Evolutionary conservation across 2,329 filamentous ascomycete species (phyloP).

Genomic region (Daldinia sp.): DNA sequence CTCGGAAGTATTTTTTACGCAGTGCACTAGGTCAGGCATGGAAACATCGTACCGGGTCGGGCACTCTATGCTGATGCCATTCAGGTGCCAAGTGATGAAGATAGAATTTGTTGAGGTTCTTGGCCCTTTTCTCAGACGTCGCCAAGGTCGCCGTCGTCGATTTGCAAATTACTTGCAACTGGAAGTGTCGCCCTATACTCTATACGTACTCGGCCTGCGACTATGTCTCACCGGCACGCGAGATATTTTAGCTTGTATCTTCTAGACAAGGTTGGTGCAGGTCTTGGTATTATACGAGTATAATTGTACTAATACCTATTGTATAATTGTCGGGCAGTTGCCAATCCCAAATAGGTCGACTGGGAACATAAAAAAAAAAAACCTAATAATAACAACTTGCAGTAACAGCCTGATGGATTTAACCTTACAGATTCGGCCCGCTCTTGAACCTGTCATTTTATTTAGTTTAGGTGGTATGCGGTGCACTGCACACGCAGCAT

Average conservation of each 20-base stretch:
- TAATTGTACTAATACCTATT: too few species aligned
- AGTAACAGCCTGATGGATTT: slow-evolving; percentile 30
- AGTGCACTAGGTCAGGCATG: too few species aligned
- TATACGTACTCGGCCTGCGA: slow-evolving; percentile 3
- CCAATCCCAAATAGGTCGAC: background rate
- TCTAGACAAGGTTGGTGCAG: slow-evolving; percentile 24
- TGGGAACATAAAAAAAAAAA: background rate
- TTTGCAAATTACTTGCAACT: background rate
- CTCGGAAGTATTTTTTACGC: too few species aligned
- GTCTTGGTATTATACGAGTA: slow-evolving; percentile 21
- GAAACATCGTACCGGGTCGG: too few species aligned
- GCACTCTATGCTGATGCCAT: too few species aligned
- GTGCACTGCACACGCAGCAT: background rate
- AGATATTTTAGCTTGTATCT: slow-evolving; percentile 18
- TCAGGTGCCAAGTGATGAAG: background rate
- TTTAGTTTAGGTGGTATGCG: background rate
- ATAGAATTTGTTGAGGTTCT: slow-evolving; percentile 25
- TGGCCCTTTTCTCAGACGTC: slow-evolving; percentile 9
- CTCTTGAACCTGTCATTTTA: background rate
- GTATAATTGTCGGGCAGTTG: slow-evolving; percentile 16
- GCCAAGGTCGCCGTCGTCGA: slow-evolving; percentile 3
- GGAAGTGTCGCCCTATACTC: background rate
- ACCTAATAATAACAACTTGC: slow-evolving; percentile 15
- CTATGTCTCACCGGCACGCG: slow-evolving; percentile 30
- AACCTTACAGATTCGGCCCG: slow-evolving; percentile 35